A percentile compares a stretch with the other conserved stretches of the same genome.
Evolutionary conservation across 1,139 yeast genomes (phyloP).

Genomic region (Kodamaea sp.): DNA sequence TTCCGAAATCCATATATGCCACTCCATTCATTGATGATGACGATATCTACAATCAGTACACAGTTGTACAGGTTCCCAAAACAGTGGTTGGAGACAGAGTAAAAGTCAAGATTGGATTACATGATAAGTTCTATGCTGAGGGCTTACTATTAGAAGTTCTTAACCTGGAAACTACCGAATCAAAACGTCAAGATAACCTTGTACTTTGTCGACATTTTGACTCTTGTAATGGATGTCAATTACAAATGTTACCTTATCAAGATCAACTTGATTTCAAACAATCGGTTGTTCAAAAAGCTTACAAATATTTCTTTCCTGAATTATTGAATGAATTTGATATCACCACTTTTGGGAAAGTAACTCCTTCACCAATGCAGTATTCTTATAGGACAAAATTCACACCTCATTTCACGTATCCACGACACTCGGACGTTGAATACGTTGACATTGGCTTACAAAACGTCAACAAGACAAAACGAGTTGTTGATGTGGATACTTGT

Average conservation of each 20-base stretch:
- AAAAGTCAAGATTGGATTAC: slow-evolving; percentile 26
- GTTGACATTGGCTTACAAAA: slow-evolving; percentile 33
- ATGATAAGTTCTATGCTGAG: slow-evolving; percentile 31
- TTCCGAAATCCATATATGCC: slow-evolving; percentile 25
- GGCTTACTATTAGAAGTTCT: slow-evolving; percentile 22
- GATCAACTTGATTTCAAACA: slow-evolving; percentile 35
- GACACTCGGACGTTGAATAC: slow-evolving; percentile 5
- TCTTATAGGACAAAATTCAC: slow-evolving; percentile 37
- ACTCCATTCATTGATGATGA: slow-evolving; percentile 13
- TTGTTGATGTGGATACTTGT: slow-evolving; percentile 30
- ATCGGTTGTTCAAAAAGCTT: slow-evolving; percentile 32
- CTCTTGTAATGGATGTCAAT: slow-evolving; percentile 53
- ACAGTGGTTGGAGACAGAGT: slow-evolving; percentile 39
- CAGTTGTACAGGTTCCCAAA: slow-evolving; percentile 37
- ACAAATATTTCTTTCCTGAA: slow-evolving; percentile 31
- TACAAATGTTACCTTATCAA: slow-evolving; percentile 42
- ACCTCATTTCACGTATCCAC: slow-evolving; percentile 28
- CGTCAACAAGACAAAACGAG: slow-evolving; percentile 18
- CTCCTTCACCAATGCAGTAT: slow-evolving; percentile 32
- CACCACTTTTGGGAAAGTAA: slow-evolving; percentile 15
- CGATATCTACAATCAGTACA: slow-evolving; percentile 15
- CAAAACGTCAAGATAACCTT: slow-evolving; percentile 25
- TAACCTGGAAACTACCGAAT: slow-evolving; percentile 11
- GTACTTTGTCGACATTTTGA: slow-evolving; percentile 70
- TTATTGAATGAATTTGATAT: slow-evolving; percentile 10